These are phyloP conservation scores for Podosphaera xanthii DNA, from an alignment of 2,329 filamentous ascomycete genomes.

Conservation along the genomic window DNA sequence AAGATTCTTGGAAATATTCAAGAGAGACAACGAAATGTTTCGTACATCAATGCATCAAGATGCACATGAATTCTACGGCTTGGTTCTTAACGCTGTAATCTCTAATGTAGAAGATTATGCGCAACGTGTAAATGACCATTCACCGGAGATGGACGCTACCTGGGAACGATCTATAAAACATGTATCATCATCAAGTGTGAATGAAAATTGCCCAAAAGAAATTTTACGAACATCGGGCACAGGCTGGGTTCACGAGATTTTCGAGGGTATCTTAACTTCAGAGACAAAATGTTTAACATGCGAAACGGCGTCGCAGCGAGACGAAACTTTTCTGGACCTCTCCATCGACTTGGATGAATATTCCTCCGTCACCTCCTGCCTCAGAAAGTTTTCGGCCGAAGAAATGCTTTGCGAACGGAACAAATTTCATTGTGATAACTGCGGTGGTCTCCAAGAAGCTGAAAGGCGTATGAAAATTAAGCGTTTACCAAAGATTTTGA, in stretches of 20 bases:
- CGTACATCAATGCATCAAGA: constrained; percentile 94
- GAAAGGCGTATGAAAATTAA: constrained; percentile 99
- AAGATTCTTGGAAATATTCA: constrained; percentile 81
- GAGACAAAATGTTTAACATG: constrained; percentile 94
- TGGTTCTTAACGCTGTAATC: constrained; percentile 89
- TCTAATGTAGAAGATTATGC: constrained; percentile 81
- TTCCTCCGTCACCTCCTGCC: constrained; percentile 83
- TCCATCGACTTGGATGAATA: constrained; percentile 92
- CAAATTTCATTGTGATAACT: constrained; percentile 97
- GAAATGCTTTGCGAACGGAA: constrained; percentile 97
- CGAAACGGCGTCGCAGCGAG: constrained; percentile 81
- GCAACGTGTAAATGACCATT: constrained; percentile 28
- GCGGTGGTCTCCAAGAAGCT: constrained; percentile 85
- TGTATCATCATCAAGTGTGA: constrained; percentile 19
- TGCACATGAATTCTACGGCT: constrained; percentile 87
- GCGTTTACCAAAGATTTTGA: constrained; percentile 70
- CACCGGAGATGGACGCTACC: constrained; percentile 17
- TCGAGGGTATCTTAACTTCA: constrained; percentile 82
- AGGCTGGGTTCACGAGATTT: constrained; percentile 91
- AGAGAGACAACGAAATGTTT: constrained; percentile 92
- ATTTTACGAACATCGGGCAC: constrained; percentile 35
- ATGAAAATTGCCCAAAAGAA: constrained; percentile 18
- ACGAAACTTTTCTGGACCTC: constrained; percentile 87
- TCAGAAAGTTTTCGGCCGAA: constrained; percentile 89
- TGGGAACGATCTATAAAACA: constrained; percentile 28